A percentile compares a stretch with the other conserved stretches of the same genome.
Conservation (phyloP, 805 yeast species). For the Nakazawaea populi region DNA sequence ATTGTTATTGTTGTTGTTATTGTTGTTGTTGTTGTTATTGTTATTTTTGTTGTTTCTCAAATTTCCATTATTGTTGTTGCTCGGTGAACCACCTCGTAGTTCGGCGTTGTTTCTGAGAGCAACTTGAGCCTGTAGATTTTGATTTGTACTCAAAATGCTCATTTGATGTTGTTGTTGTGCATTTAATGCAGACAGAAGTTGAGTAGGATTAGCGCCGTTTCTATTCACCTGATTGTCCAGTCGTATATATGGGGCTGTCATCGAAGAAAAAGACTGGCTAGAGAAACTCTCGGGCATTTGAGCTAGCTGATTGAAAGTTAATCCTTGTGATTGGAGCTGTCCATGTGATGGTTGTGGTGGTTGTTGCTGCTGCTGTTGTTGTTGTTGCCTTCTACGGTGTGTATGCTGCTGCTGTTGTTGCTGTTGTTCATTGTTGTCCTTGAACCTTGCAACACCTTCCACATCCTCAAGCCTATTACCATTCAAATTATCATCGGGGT, state of each 20-base stretch:
- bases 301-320: neutral
- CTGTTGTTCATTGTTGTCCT: neutral
- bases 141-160: neutral
- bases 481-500: neutral
- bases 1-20: constrained; percentile 1
- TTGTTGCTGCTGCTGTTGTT: neutral
- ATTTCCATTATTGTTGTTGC: neutral
- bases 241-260: constrained; percentile 4
- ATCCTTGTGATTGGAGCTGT: neutral
- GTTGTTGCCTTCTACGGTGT: neutral
- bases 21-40: constrained; percentile 1
- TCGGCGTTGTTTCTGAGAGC: neutral
- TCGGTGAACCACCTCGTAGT: neutral
- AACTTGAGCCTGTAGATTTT: neutral
- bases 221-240: constrained; percentile 8
- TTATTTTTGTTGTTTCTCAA: neutral
- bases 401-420: neutral
- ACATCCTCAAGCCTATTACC: neutral
- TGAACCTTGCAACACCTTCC: neutral
- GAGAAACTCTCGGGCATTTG: neutral
- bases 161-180: neutral
- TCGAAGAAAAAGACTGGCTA: neutral
- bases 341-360: neutral
- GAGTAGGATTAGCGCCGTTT: neutral
- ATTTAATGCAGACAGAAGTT: neutral